These are phyloP conservation scores for Pythium dissotocum DNA, from an alignment of 352 stramenopile species.

Conservation along the genomic window DNA sequence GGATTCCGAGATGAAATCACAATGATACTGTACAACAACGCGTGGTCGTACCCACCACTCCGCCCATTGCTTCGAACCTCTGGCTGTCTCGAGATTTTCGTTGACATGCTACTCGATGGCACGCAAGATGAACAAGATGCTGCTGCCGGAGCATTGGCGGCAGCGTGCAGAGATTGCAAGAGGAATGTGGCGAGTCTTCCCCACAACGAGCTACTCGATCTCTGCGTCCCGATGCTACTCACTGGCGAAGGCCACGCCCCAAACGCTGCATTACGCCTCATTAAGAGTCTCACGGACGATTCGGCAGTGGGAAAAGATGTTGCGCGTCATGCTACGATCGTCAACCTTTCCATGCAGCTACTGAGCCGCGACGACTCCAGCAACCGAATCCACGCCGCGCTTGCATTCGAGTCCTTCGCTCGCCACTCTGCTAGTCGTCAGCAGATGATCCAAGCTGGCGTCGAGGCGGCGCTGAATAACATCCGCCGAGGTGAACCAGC, in stretches of 20 bases:
- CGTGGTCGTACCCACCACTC: not conserved
- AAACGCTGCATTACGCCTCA: not conserved
- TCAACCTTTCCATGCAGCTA: not conserved
- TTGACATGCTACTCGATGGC: not conserved
- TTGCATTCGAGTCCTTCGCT: not conserved
- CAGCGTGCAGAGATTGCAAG: not conserved
- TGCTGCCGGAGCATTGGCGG: not conserved
- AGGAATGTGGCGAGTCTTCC: not conserved
- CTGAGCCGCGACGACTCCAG: not conserved
- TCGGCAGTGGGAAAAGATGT: not conserved
- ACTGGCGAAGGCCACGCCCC: not conserved
- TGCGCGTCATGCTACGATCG: not conserved
- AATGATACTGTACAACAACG: not conserved
- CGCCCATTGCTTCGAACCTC: not conserved
- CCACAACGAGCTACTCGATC: not conserved
- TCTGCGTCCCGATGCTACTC: not conserved
- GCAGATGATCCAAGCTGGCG: not conserved
- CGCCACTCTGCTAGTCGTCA: not conserved
- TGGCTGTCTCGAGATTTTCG: not conserved
- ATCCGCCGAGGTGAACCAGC: not conserved
- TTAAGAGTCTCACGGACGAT: not conserved
- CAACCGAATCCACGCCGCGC: not conserved
- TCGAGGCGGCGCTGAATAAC: not conserved
- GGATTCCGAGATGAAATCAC: too few relatives aligned
- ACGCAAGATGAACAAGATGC: not conserved